Conservation (phyloP, 2,329 filamentous ascomycete genomes). For the Fonsecaea multimorphosa region DNA sequence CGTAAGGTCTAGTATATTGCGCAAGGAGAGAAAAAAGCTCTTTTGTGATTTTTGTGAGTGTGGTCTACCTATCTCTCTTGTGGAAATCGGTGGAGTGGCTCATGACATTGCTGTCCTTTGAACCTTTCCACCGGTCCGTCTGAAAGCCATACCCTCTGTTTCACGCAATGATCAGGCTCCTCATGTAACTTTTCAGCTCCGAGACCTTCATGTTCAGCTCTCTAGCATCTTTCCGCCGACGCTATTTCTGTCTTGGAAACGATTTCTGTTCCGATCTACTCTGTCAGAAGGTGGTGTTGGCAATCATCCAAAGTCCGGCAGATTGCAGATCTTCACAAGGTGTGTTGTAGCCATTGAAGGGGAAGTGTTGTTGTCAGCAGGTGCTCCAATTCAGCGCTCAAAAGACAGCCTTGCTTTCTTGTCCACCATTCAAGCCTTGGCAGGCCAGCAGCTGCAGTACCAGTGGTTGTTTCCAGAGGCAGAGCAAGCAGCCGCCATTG, state of each 20-base stretch:
- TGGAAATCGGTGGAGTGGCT: background rate
- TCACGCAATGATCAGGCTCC: background rate
- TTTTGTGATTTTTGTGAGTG: background rate
- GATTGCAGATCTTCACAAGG: background rate
- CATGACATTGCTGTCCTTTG: background rate
- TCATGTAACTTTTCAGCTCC: background rate
- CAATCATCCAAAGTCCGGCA: background rate
- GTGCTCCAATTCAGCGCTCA: background rate
- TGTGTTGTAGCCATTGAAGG: background rate
- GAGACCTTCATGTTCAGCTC: background rate
- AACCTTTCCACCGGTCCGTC: background rate
- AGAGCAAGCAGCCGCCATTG: slow-evolving; percentile 12
- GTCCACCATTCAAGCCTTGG: background rate
- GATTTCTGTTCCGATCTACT: background rate
- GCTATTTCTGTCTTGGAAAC: background rate
- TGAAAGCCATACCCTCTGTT: background rate
- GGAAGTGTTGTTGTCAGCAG: background rate
- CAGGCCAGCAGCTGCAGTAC: slow-evolving; percentile 19
- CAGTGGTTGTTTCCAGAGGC: background rate
- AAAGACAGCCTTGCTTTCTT: background rate
- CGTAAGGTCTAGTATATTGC: background rate
- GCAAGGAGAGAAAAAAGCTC: too few species aligned
- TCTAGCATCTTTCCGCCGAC: background rate
- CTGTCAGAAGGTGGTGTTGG: background rate
- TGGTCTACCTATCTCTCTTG: background rate